Evolutionary conservation across 805 yeast species (phyloP), one percentile per base, ranked within the genome.

Genomic region (Lipomyces kockii): DNA sequence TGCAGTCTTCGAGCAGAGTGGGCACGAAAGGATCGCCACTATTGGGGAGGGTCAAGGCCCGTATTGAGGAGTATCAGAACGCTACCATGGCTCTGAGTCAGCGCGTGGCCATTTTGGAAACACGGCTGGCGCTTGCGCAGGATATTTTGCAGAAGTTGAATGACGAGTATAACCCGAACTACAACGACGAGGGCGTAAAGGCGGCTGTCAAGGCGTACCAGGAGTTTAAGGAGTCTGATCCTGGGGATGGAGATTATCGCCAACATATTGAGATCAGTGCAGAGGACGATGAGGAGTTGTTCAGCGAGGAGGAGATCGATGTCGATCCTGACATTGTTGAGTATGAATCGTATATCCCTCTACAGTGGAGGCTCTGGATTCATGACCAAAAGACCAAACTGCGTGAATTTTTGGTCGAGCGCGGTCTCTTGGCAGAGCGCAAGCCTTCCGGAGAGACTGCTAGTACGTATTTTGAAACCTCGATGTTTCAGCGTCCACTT

Each of bases 121-220:
- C 29, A 12, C 68, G 68, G 22, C 60, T 67, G 8, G n/a, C 14
- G 3, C 63, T 67, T 14, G 67, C 79, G 39, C 72, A 65, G 46
- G 70, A 49, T 2, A 81, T 89, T 20, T 75, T 91, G 60, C 76
- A 78, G 1, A 78, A 78, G 4, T 80, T 93, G 78, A 76, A 82
- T 8, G 74, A 80, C 2, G 84, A 84, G n/a, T 92, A 90, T 78
- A 91, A 92, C 73, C 91, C 90, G 59, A 89, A 92, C 74, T 86
- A 92, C 79, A 92, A 93, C 75, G 97, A 93, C 78, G 86, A 87
- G 7, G 96, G 93, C 0, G 97, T 93, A 22, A 91, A 91, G 76
- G 84, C 81, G 25, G 87, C 93, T 1, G 87, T 92, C 20, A 80
- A 84, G 22, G 79, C 74, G 20, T 77, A 78, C 75, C 76, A 75